Conservation (phyloP, 2,329 filamentous ascomycete genomes). For the Chrysoporthe cubensis region DNA sequence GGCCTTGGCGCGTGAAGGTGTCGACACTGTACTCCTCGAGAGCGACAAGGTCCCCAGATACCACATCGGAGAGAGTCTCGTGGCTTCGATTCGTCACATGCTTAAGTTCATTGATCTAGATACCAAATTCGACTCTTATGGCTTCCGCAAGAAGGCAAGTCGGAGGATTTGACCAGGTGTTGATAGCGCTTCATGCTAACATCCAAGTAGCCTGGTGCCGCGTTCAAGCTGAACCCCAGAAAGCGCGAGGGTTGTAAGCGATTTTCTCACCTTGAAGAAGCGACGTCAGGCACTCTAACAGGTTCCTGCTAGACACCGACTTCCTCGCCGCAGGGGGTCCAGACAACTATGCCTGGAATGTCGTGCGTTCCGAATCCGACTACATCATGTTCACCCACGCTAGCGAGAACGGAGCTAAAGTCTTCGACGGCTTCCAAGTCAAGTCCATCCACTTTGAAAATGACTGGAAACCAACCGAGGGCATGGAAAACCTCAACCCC, state of each 20-base stretch:
- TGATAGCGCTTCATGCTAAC: not conserved
- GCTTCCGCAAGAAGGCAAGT: constrained; percentile 37
- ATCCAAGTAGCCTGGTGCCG: constrained; percentile 44
- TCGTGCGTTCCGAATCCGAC: constrained; percentile 51
- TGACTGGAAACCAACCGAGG: constrained; percentile 4
- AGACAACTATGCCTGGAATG: constrained; percentile 47
- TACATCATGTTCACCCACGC: constrained; percentile 50
- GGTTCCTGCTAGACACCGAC: constrained; percentile 39
- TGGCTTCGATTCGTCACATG: constrained; percentile 46
- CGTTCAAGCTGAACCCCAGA: constrained; percentile 43
- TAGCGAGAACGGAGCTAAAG: constrained; percentile 42
- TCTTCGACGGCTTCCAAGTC: constrained; percentile 46
- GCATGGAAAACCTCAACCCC: constrained; percentile 23
- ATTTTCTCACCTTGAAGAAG: not conserved
- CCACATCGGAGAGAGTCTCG: constrained; percentile 44
- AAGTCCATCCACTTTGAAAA: constrained; percentile 38
- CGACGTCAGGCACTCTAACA: not conserved
- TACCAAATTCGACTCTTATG: constrained; percentile 42
- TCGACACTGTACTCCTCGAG: constrained; percentile 49
- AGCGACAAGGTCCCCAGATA: constrained; percentile 43
- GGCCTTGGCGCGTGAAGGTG: constrained; percentile 48
- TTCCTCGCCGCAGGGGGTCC: constrained; percentile 46
- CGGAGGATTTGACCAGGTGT: not conserved
- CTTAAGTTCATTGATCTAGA: constrained; percentile 49
- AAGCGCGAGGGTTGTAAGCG: constrained; percentile 22